Percentiles rank a stretch among this genome's conserved stretches.
Evolutionary conservation across 1,139 yeast species (phyloP).

Genomic region (Pichia sp.): DNA sequence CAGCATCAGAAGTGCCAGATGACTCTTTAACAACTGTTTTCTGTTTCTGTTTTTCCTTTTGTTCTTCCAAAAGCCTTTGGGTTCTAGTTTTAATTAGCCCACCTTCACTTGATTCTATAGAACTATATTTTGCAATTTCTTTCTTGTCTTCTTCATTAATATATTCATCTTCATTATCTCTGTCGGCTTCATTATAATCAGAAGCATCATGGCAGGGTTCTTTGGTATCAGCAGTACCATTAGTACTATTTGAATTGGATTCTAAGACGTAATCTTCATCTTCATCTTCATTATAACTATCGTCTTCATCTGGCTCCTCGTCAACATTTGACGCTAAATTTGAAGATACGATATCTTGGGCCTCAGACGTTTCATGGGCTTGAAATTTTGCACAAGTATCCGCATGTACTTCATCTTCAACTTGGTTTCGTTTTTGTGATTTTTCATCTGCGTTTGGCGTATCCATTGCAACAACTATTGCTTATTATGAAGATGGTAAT

Average conservation of each 20-base stretch:
- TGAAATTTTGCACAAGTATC: background rate
- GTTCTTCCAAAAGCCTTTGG: constrained; percentile 41
- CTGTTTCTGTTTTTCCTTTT: constrained; percentile 26
- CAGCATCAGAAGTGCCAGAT: constrained; percentile 26
- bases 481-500: no score
- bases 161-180: constrained; percentile 20
- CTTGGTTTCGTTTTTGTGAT: background rate
- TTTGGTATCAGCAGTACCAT: constrained; percentile 11
- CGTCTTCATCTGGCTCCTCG: constrained; percentile 16
- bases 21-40: constrained; percentile 1
- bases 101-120: constrained; percentile 44
- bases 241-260: background rate
- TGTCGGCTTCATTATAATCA: constrained; percentile 8
- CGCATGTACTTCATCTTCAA: background rate
- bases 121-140: constrained; percentile 34
- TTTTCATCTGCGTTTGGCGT: background rate
- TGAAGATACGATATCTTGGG: background rate
- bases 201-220: background rate
- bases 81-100: constrained; percentile 53
- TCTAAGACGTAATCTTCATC: constrained; percentile 27
- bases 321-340: background rate
- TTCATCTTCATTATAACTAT: constrained; percentile 25
- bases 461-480: background rate
- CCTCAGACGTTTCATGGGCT: background rate
- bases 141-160: constrained; percentile 30